These are phyloP conservation scores for Brachypodium distachyon DNA, from an alignment of 202 grass and related monocot species.

Conservation along the genomic window DNA sequence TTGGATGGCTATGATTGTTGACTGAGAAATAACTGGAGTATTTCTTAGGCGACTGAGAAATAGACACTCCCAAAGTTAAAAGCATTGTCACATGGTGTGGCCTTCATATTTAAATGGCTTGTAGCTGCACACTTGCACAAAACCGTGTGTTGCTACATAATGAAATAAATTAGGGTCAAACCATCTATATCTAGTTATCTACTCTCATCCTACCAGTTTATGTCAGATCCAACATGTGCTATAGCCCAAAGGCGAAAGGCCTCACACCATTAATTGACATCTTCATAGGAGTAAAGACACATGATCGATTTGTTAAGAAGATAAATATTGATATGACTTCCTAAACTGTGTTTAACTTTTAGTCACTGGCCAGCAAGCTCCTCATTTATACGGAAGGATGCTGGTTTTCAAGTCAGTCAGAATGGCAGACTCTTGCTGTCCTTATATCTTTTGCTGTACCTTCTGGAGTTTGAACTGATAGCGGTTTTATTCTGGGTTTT, in stretches of 20 bases:
- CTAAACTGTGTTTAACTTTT: background rate
- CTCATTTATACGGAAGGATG: background rate
- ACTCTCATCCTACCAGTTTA: too few relatives aligned
- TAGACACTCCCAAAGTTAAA: too few relatives aligned
- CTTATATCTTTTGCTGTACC: background rate
- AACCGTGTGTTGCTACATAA: too few relatives aligned
- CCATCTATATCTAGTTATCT: too few relatives aligned
- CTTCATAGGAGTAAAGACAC: background rate
- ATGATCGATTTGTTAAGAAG: background rate
- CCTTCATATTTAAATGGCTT: background rate
- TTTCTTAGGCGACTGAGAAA: too few relatives aligned
- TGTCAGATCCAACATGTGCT: too few relatives aligned
- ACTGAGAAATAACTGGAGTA: too few relatives aligned
- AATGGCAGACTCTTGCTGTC: background rate
- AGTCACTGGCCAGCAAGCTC: background rate
- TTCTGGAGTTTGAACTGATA: background rate
- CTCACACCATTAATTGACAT: too few relatives aligned
- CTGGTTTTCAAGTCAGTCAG: background rate
- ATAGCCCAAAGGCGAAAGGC: too few relatives aligned
- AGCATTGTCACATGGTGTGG: background rate
- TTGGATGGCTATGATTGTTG: too few relatives aligned
- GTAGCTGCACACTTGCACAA: too few relatives aligned
- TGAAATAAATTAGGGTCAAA: too few relatives aligned
- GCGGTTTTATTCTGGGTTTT: background rate
- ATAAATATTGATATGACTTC: background rate